Evolutionary conservation across 192 early-diverging fungal species (phyloP), one percentile per base, ranked within the genome.

Genomic region (Backusella morwellensis): DNA sequence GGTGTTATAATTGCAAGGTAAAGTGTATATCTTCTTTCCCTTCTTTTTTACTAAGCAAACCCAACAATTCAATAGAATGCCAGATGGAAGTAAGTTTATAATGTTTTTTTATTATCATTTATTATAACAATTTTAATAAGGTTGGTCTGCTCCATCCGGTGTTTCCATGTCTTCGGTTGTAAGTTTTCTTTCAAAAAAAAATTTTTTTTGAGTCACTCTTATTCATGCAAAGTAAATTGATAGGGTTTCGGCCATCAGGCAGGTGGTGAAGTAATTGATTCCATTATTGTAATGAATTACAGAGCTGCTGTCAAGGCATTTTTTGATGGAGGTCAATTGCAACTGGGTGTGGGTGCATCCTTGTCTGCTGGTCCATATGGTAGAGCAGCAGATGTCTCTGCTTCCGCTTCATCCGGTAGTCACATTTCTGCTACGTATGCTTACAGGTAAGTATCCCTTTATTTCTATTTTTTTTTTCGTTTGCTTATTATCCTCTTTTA

Each of bases 391-490:
- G 78, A 80, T 17, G n/a, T 80, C 0, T 40, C 73, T 14, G 78
- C 78, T 5, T 50, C 68, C 7, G 42, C 74, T 32, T 52, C 63
- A 17, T 71, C 35, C 26, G 47, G 14, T 7, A 54, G 35, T 11
- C 68, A 80, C 66, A 34, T 80, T 29, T 69, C 78, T 0, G 78
- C 74, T 26, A 80, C 78, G 1, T 80, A 80, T 70, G 68, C 78
- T 19, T 80, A 80, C 19, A 78, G 77, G 77, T 78, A 78, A 74
- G 1, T 8, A 79, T 93, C 94, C 9, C 88, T 96, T 75, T 96
- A 94, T 88, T 93, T 92, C 15, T 96, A 93, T 88, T 93, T 92
- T 21, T 67, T 67, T 56, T 77, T 26, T 84, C 86, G 19, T 67
- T 85, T 74, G 76, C 82, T 75, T 83, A 69, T 54, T 19, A 12